Conservation (phyloP, 2,329 filamentous ascomycete genomes). For the Alternaria triticimaculans region DNA sequence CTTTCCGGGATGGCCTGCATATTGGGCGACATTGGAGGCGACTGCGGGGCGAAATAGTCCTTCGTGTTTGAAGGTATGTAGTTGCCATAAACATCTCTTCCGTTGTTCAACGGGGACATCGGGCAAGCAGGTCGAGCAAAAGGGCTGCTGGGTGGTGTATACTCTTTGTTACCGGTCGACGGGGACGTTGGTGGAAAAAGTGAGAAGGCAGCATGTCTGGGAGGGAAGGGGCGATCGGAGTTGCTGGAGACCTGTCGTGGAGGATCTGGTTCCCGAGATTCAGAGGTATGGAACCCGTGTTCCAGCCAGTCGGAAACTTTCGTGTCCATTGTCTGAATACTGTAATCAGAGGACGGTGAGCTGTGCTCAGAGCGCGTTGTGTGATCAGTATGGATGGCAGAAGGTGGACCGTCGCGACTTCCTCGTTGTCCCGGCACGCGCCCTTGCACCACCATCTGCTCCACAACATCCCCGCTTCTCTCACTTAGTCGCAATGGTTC, state of each 20-base stretch:
- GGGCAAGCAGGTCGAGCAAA: conserved; percentile 1
- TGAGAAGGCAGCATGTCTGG: background rate
- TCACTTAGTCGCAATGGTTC: background rate
- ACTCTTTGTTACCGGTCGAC: conserved; percentile 10
- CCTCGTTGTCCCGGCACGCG: background rate
- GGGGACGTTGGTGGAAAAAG: conserved; percentile 5
- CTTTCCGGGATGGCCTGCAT: background rate
- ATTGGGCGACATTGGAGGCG: background rate
- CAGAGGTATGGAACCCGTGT: background rate
- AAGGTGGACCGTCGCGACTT: background rate
- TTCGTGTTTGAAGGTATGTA: conserved; percentile 16
- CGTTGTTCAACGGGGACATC: conserved; percentile 18
- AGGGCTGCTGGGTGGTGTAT: background rate
- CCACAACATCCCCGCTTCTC: background rate
- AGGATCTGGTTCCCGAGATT: background rate
- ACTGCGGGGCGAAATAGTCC: conserved; percentile 6
- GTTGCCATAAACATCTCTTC: conserved; percentile 21
- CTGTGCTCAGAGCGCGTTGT: background rate
- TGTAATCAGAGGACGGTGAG: background rate
- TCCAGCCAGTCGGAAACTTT: conserved; percentile 9
- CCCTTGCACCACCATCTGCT: background rate
- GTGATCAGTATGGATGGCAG: background rate
- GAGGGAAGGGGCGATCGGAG: background rate
- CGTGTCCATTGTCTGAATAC: background rate
- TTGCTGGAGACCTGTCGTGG: background rate